phyloP scores from a whole-genome alignment of 2,329 filamentous ascomycete genomes.

The Macrophomina phaseolina region DNA sequence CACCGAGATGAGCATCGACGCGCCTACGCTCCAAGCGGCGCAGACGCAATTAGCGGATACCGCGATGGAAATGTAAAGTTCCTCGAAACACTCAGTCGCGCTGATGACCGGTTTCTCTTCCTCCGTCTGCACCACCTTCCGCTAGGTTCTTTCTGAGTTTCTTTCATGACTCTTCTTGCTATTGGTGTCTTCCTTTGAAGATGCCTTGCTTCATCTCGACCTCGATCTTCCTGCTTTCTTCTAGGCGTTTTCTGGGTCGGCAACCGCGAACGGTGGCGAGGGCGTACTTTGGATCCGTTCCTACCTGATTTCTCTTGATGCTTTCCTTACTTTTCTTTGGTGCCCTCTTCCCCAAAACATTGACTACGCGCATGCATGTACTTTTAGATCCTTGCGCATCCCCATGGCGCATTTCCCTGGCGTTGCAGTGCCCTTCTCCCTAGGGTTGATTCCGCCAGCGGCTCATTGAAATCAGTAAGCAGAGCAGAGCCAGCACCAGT shows the following conservation, averaged over 20 bases:
- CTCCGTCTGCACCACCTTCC: slow-evolving; percentile 3
- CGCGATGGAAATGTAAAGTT: slow-evolving; percentile 25
- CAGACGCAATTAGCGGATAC: slow-evolving; percentile 14
- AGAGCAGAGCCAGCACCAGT: slow-evolving; percentile 3
- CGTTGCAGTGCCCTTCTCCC: slow-evolving; percentile 21
- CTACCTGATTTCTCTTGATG: slow-evolving; percentile 21
- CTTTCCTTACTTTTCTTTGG: slow-evolving; percentile 17
- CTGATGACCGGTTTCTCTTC: background rate
- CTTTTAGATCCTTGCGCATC: slow-evolving; percentile 23
- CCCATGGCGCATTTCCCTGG: slow-evolving; percentile 12
- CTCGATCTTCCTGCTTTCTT: slow-evolving; percentile 26
- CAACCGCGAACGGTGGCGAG: slow-evolving; percentile 15
- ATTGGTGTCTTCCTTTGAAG: slow-evolving; percentile 14
- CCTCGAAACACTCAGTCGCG: background rate
- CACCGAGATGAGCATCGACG: slow-evolving; percentile 28
- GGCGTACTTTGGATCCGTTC: slow-evolving; percentile 22
- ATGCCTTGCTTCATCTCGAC: slow-evolving; percentile 19
- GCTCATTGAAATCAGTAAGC: slow-evolving; percentile 16
- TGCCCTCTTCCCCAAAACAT: slow-evolving; percentile 24
- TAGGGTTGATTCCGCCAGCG: slow-evolving; percentile 10
- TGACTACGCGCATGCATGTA: slow-evolving; percentile 28
- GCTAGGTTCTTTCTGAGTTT: slow-evolving; percentile 7
- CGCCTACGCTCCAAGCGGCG: slow-evolving; percentile 4
- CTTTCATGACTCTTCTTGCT: slow-evolving; percentile 3
- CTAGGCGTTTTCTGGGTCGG: slow-evolving; percentile 17